These are phyloP conservation scores for Tripidium arundinaceum DNA, from an alignment of 202 grass and related monocot species.

Conservation along the genomic window DNA sequence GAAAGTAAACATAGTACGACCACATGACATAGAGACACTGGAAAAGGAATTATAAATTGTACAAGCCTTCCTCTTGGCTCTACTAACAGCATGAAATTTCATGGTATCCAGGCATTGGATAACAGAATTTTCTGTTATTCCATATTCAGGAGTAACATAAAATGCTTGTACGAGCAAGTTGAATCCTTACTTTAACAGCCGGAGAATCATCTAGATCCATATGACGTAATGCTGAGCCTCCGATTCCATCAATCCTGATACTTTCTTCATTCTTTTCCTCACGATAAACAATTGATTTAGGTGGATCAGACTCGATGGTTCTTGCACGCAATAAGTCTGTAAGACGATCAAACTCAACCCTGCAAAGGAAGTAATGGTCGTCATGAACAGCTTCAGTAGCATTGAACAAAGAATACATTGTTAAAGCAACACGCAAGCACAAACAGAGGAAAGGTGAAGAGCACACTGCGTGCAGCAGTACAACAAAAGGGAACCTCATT, in stretches of 20 bases:
- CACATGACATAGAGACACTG: neutral
- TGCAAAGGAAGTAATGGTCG: conserved; percentile 2
- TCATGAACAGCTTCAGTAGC: conserved; percentile 23
- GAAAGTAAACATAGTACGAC: neutral
- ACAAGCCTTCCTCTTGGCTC: neutral
- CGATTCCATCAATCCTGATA: conserved; percentile 15
- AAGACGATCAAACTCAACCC: conserved; percentile 55
- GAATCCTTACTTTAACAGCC: conserved; percentile 35
- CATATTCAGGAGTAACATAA: neutral
- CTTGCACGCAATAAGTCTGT: conserved; percentile 51
- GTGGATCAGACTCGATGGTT: conserved; percentile 39
- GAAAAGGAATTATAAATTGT: neutral
- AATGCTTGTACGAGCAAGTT: neutral
- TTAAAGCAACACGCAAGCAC: neutral
- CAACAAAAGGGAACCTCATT: neutral
- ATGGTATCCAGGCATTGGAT: neutral
- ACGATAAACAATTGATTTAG: neutral
- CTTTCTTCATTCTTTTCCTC: conserved; percentile 23
- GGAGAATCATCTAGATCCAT: conserved; percentile 29
- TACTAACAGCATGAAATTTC: conserved; percentile 3
- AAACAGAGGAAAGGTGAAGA: neutral
- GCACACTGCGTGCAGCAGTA: neutral
- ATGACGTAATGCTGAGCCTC: conserved; percentile 18
- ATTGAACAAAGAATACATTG: neutral
- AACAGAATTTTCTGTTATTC: neutral